Base-by-base conservation (phyloP, 768 basidiomycete species). In the Tulasnella sp. region DNA sequence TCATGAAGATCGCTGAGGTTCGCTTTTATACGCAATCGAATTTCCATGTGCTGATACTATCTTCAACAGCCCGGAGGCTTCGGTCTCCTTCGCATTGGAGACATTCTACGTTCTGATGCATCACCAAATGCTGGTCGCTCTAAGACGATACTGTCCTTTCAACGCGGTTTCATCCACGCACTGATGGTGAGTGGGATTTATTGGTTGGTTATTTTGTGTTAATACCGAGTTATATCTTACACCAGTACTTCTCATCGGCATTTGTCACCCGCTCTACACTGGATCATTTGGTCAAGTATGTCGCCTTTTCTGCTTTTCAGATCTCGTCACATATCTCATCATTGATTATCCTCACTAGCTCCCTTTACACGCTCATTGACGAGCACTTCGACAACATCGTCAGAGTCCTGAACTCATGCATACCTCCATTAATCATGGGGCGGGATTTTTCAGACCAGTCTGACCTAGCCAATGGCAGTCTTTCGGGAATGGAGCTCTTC, bases 251-350 rank as follows among this genome's bases (percentile, higher is more conserved):
- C 34, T 70, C 79, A 0, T 79, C 79, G 6, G 72, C 76, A 16
- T 71, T 72, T 42, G 70, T 81, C 5, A 58, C 78, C 33, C 76
- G 76, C 60, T 77, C 74, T 54, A 78, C 73, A 1, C 56, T 77
- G 22, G 66, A 62, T 15, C 70, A 71, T 35, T 62, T 67, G 31
- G 69, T 72, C 34, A 79, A 80, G 78, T 77, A 59, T 44, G 70
- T 56, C 0, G 3, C 31, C 6, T 6, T 7, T 29, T 5, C 7
- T 19, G 8, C 15, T 4, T 27, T 16, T 3, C 16, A n/a, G n/a
- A n/a, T n/a, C 25, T 31, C 35, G 31, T n/a, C 46, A 33, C 29
- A 15, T n/a, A 20, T 28, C 7, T 1, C 33, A 1, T 2, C 8
- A 37, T 20, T 49, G 20, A n/a, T n/a, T n/a, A n/a, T n/a, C n/a